Percentiles rank a stretch among this genome's conserved stretches.
These are phyloP conservation scores for Fusarium xyrophilum DNA, from an alignment of 2,329 filamentous ascomycete species.

Conservation along the genomic window DNA sequence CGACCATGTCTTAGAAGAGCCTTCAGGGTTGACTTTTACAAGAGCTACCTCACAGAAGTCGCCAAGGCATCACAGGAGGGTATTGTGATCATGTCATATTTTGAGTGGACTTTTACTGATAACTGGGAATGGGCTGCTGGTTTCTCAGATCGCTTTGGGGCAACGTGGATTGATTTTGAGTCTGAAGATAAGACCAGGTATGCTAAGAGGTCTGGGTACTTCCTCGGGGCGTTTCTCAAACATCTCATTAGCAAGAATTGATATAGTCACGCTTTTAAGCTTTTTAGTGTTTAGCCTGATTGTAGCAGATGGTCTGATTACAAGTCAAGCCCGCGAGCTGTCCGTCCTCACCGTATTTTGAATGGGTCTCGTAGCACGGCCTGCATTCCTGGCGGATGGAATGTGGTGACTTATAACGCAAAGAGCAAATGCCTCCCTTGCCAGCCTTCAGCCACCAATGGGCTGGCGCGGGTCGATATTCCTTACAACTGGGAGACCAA, in stretches of 20 bases:
- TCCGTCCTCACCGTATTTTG: not conserved
- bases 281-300: not conserved
- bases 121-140: conserved; percentile 56
- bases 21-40: conserved; percentile 49
- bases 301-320: not conserved
- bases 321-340: not conserved
- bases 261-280: not conserved
- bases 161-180: conserved; percentile 50
- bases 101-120: conserved; percentile 52
- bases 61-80: conserved; percentile 49
- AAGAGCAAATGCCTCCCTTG: not conserved
- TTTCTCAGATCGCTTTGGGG: conserved; percentile 50
- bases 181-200: conserved; percentile 24
- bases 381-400: not conserved
- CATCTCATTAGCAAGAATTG: conserved; percentile 15
- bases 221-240: conserved; percentile 29
- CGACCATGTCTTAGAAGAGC: conserved; percentile 48
- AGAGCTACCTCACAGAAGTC: conserved; percentile 48
- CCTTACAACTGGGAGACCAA: not conserved
- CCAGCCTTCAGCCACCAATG: not conserved
- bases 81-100: conserved; percentile 50
- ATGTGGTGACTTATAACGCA: not conserved
- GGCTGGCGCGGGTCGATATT: not conserved
- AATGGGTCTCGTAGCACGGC: not conserved
- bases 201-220: conserved; percentile 36